Conservation (phyloP, 2,329 filamentous ascomycete species). For the Diaporthe vaccinii region DNA sequence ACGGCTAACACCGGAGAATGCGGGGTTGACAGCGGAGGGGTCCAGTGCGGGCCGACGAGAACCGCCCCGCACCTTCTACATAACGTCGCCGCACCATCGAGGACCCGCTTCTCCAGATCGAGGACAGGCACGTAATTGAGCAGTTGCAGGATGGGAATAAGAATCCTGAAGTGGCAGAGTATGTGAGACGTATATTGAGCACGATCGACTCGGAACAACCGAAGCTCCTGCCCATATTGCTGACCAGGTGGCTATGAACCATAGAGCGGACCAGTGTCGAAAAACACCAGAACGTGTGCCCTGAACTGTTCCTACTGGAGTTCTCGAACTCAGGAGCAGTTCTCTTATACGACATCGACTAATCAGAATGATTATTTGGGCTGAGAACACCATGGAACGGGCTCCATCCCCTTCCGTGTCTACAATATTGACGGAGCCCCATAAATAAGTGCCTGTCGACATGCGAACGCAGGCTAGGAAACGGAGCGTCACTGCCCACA, state of each 20-base stretch:
- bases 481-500: background rate
- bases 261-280: background rate
- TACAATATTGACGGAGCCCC: no score
- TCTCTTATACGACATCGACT: no score
- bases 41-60: conserved; percentile 35
- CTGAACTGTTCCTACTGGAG: background rate
- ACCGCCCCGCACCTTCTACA: conserved; percentile 31
- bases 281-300: background rate
- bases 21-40: conserved; percentile 36
- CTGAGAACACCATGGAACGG: background rate
- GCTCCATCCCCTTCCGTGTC: background rate
- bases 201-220: no score
- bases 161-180: background rate
- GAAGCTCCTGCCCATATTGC: background rate
- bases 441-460: background rate
- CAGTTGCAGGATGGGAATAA: background rate
- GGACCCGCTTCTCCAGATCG: conserved; percentile 14
- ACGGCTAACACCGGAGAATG: conserved; percentile 41
- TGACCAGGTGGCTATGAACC: background rate
- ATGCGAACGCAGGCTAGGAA: background rate
- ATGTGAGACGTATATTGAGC: background rate
- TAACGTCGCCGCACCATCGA: background rate
- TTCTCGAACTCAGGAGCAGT: background rate
- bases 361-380: background rate
- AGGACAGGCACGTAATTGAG: background rate